phyloP scores from a whole-genome alignment of 208 protist genomes.

The Crithidia thermophila region DNA sequence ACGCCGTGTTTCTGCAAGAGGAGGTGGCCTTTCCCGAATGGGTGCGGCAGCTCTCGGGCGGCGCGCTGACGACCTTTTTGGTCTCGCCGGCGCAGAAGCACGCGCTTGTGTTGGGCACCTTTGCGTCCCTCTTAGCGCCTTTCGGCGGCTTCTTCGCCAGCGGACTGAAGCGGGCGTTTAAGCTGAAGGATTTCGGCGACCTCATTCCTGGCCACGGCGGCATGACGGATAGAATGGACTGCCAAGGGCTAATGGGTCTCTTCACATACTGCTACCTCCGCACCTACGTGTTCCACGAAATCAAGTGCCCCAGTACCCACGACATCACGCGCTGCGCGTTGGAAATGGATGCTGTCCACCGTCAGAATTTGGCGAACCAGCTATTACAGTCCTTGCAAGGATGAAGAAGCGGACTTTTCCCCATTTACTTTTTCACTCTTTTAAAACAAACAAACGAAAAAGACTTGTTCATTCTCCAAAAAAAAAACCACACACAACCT shows the following conservation, averaged over 20 bases:
- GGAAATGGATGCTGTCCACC: constrained; percentile 35
- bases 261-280: constrained; percentile 91
- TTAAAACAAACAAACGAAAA: too few relatives aligned
- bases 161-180: constrained; percentile 97
- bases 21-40: constrained; percentile 57
- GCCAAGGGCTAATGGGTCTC: constrained; percentile 96
- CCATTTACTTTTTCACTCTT: too few relatives aligned
- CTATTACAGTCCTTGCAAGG: constrained; percentile 42
- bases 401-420: too few relatives aligned
- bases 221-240: constrained; percentile 98
- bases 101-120: constrained; percentile 94
- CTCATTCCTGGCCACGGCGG: constrained; percentile 98
- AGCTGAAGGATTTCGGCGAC: constrained; percentile 98
- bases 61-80: constrained; percentile 45
- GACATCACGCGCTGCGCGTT: constrained; percentile 63
- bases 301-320: constrained; percentile 47
- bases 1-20: constrained; percentile 76
- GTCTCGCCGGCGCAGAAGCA: constrained; percentile 92
- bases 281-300: constrained; percentile 70
- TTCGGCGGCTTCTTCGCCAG: constrained; percentile 99
- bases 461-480: too few relatives aligned
- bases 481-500: too few relatives aligned
- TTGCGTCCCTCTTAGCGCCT: constrained; percentile 96
- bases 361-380: constrained; percentile 43
- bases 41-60: constrained; percentile 56